Percentiles rank a stretch among this genome's conserved stretches.
Conservation (phyloP, 2,329 filamentous ascomycete species). For the Penicillium decumbens region DNA sequence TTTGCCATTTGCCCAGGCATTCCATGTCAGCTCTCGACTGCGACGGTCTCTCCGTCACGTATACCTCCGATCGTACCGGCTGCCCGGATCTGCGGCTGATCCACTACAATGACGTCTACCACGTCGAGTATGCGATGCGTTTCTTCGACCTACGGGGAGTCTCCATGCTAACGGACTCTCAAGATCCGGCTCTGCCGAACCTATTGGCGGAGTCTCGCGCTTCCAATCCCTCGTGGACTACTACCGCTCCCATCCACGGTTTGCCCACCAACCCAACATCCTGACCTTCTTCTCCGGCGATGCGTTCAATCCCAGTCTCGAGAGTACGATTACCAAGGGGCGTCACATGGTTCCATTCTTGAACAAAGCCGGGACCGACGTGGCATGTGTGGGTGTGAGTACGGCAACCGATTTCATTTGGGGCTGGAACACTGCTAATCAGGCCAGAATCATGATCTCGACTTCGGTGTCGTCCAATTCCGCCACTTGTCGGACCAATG, state of each 20-base stretch:
- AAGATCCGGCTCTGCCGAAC: constrained; percentile 64
- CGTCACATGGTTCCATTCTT: constrained; percentile 83
- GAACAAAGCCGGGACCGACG: constrained; percentile 71
- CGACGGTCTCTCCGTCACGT: constrained; percentile 40
- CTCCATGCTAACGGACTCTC: constrained; percentile 28
- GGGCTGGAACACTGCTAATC: constrained; percentile 10
- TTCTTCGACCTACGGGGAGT: not conserved
- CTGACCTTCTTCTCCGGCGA: constrained; percentile 86
- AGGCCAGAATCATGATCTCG: constrained; percentile 77
- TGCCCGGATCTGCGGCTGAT: constrained; percentile 71
- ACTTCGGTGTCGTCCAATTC: constrained; percentile 83
- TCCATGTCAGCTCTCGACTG: constrained; percentile 29
- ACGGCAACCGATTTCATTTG: constrained; percentile 4
- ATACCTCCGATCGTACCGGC: constrained; percentile 42
- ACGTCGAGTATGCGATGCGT: constrained; percentile 58
- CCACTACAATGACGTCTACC: constrained; percentile 94
- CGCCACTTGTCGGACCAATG: constrained; percentile 67
- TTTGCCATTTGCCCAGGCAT: not conserved
- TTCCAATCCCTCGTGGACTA: constrained; percentile 75
- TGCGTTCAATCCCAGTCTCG: constrained; percentile 85
- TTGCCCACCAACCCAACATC: constrained; percentile 59
- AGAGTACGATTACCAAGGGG: constrained; percentile 86
- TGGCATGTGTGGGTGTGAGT: constrained; percentile 75
- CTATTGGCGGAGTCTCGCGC: constrained; percentile 72
- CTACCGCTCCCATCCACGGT: constrained; percentile 62